phyloP scores from a whole-genome alignment of 176 grass and related monocot species.

The Eleusine coracana region DNA sequence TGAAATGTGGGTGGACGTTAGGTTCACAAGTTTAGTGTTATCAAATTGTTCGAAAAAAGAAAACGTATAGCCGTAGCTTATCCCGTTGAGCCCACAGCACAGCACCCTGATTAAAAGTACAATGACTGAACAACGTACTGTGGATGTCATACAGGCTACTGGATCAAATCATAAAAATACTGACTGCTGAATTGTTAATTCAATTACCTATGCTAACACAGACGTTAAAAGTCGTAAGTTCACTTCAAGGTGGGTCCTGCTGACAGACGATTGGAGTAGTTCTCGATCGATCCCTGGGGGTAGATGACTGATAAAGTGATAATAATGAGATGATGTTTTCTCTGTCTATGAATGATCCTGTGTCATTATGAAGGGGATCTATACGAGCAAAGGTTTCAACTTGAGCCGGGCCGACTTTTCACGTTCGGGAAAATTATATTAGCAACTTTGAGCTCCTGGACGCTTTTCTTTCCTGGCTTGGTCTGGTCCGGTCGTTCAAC shows the following conservation, averaged over 20 bases:
- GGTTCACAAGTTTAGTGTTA: not conserved
- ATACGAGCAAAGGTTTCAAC: not conserved
- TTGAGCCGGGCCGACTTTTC: not conserved
- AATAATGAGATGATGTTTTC: conserved; percentile 40
- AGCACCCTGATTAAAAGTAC: not conserved
- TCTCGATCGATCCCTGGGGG: not conserved
- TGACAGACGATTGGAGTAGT: not conserved
- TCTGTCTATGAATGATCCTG: conserved; percentile 27
- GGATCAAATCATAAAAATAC: not conserved
- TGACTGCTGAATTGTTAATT: not conserved
- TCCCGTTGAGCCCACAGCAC: not conserved
- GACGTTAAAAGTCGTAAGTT: not conserved
- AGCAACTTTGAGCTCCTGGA: conserved; percentile 5
- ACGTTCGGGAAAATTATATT: not conserved
- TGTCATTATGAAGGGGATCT: conserved; percentile 34
- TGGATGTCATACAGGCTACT: not conserved
- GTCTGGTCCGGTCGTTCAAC: not conserved
- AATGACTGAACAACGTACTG: not conserved
- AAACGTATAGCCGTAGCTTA: not conserved
- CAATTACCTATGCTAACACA: not conserved
- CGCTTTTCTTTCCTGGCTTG: not conserved
- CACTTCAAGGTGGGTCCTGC: not conserved
- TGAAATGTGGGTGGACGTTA: not conserved
- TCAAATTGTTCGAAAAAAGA: not conserved
- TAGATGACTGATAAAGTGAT: conserved; percentile 23